A percentile compares a stretch with the other conserved stretches of the same genome.
Conservation (phyloP, 2,329 filamentous ascomycete genomes). For the Penicillium olsonii region DNA sequence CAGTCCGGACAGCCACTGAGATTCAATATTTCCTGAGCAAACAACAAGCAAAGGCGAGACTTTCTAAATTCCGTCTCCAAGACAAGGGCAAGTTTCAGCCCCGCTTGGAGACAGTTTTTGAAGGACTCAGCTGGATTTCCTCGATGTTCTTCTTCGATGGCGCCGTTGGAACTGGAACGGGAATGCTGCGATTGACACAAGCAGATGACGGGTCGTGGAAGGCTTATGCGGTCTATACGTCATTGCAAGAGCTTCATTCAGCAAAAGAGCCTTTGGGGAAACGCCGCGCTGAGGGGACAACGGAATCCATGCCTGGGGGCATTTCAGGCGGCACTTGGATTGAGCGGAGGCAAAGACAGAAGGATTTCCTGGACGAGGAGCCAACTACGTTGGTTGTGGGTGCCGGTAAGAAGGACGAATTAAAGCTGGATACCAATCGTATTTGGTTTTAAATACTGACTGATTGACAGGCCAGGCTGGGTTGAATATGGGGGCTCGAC, state of each 20-base stretch:
- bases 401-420: conserved; percentile 29
- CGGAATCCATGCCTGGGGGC: conserved; percentile 36
- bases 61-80: conserved; percentile 35
- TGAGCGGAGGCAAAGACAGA: conserved; percentile 34
- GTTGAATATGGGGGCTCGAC: conserved; percentile 43
- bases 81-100: conserved; percentile 36
- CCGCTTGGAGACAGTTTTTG: conserved; percentile 27
- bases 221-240: conserved; percentile 42
- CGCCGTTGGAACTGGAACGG: conserved; percentile 36
- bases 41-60: conserved; percentile 26
- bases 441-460: neutral
- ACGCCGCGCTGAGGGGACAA: conserved; percentile 36
- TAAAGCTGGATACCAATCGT: neutral
- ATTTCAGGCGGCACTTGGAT: conserved; percentile 38
- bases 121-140: conserved; percentile 36
- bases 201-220: conserved; percentile 34
- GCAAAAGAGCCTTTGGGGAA: conserved; percentile 36
- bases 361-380: conserved; percentile 39
- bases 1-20: conserved; percentile 31
- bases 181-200: conserved; percentile 39
- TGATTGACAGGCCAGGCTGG: conserved; percentile 43
- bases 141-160: conserved; percentile 46
- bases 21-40: conserved; percentile 35
- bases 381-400: conserved; percentile 46
- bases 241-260: conserved; percentile 38